Conservation (phyloP, 768 basidiomycete species). For the Termitomyces eurrhizus region DNA sequence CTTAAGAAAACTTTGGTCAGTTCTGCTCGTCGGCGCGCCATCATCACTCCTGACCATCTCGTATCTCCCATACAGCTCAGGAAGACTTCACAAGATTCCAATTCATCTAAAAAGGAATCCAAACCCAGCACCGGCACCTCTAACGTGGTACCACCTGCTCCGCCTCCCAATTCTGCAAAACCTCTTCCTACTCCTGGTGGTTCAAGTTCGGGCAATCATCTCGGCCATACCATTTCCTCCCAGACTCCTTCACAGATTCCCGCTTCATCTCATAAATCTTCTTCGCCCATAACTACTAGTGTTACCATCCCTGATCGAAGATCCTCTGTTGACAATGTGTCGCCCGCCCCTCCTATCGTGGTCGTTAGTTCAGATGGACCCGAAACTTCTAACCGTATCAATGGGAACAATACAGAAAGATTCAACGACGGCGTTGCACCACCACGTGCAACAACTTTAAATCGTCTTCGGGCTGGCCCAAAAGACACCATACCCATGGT, state of each 20-base stretch:
- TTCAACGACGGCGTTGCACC: constrained; percentile 51
- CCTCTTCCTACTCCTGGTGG: constrained; percentile 55
- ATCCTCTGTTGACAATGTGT: constrained; percentile 39
- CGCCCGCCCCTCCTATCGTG: constrained; percentile 76
- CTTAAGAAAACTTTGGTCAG: constrained; percentile 79
- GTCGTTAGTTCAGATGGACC: constrained; percentile 76
- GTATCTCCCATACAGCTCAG: constrained; percentile 45
- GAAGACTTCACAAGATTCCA: constrained; percentile 63
- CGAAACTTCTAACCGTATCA: constrained; percentile 42
- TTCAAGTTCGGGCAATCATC: constrained; percentile 27
- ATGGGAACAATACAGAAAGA: constrained; percentile 42
- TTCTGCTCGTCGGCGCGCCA: constrained; percentile 18
- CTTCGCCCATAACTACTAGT: constrained; percentile 34
- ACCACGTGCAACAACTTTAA: constrained; percentile 65
- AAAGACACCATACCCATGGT: constrained; percentile 97
- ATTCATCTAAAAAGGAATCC: constrained; percentile 67
- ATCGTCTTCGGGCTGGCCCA: constrained; percentile 75
- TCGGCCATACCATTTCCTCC: constrained; percentile 32
- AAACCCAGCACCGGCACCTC: constrained; percentile 37
- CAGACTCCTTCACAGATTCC: constrained; percentile 40
- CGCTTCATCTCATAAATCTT: constrained; percentile 38
- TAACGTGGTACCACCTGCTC: constrained; percentile 46
- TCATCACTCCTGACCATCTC: constrained; percentile 20
- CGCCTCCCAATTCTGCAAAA: constrained; percentile 62
- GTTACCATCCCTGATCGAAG: constrained; percentile 56